Evolutionary conservation across 2,329 filamentous ascomycete genomes (phyloP).

Genomic region (Purpureocillium takamizusanense): DNA sequence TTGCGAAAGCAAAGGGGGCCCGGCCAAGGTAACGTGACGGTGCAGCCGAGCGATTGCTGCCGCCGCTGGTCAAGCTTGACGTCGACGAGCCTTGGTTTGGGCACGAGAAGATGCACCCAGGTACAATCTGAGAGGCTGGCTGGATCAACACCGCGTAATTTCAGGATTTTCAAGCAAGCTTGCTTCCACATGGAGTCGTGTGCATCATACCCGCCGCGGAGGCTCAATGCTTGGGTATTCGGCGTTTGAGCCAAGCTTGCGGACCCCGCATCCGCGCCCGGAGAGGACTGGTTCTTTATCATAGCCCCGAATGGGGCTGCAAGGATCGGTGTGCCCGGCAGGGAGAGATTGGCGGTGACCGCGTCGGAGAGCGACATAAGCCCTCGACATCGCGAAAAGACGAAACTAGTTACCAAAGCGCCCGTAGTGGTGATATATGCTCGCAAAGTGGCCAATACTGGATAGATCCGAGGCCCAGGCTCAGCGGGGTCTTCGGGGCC

Average conservation of each 20-base stretch:
- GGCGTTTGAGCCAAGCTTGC: slow-evolving; percentile 40
- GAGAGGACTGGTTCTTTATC: slow-evolving; percentile 15
- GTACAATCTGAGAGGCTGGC: slow-evolving; percentile 31
- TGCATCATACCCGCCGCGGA: slow-evolving; percentile 29
- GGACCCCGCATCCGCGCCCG: slow-evolving; percentile 12
- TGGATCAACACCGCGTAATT: slow-evolving; percentile 38
- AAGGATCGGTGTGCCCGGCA: slow-evolving; percentile 36
- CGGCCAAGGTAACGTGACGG: slow-evolving; percentile 43
- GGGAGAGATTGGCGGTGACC: slow-evolving; percentile 26
- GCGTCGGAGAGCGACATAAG: slow-evolving; percentile 37
- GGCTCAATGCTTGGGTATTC: slow-evolving; percentile 38
- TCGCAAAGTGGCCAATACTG: slow-evolving; percentile 39
- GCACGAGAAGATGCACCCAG: slow-evolving; percentile 43
- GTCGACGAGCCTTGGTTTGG: slow-evolving; percentile 34
- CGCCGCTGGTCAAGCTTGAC: slow-evolving; percentile 31
- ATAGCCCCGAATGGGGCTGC: slow-evolving; percentile 44
- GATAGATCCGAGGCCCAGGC: slow-evolving; percentile 9
- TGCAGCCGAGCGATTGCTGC: slow-evolving; percentile 22
- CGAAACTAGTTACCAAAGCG: slow-evolving; percentile 39
- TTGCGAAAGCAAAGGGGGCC: slow-evolving; percentile 44
- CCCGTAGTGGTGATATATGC: slow-evolving; percentile 49
- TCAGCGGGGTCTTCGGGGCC: slow-evolving; percentile 10
- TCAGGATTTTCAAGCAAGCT: slow-evolving; percentile 40
- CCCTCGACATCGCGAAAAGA: slow-evolving; percentile 36
- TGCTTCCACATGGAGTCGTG: slow-evolving; percentile 38